A percentile compares a stretch with the other conserved stretches of the same genome.
phyloP scores from a whole-genome alignment of 1,284 basidiomycete genomes.

The Ceratobasidium sp. region DNA sequence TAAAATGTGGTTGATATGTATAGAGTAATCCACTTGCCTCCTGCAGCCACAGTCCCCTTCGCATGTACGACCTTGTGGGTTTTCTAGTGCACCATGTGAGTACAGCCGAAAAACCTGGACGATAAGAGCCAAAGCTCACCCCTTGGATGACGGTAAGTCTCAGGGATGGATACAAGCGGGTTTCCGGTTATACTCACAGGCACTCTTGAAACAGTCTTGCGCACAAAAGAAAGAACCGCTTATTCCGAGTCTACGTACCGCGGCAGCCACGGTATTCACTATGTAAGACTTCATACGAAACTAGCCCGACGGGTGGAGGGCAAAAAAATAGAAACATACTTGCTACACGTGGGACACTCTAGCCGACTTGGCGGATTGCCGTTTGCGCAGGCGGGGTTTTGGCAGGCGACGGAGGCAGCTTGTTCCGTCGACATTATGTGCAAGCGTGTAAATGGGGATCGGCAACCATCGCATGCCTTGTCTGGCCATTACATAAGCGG shows the following conservation, averaged over 20 bases:
- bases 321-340: constrained; percentile 61
- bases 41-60: constrained; percentile 31
- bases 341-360: constrained; percentile 84
- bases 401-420: constrained; percentile 58
- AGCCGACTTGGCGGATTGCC: constrained; percentile 78
- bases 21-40: constrained; percentile 6
- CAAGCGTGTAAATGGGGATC: not conserved
- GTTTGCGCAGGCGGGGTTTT: constrained; percentile 74
- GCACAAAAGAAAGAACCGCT: constrained; percentile 84
- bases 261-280: constrained; percentile 1
- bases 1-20: not conserved
- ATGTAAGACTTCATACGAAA: constrained; percentile 28
- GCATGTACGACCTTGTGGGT: constrained; percentile 76
- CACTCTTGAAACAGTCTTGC: constrained; percentile 86
- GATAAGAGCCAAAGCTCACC: constrained; percentile 35
- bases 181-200: constrained; percentile 64
- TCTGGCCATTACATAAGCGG: too few relatives aligned
- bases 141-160: constrained; percentile 30
- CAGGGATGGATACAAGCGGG: constrained; percentile 26
- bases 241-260: constrained; percentile 70
- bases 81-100: constrained; percentile 65
- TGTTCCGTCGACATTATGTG: constrained; percentile 11
- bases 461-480: too few relatives aligned
- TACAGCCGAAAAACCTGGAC: not conserved
- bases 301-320: constrained; percentile 12